A percentile compares a stretch with the other conserved stretches of the same genome.
These are phyloP conservation scores for Echeveria elegans DNA, from an alignment of 164 flowering plant genomes.

Conservation along the genomic window DNA sequence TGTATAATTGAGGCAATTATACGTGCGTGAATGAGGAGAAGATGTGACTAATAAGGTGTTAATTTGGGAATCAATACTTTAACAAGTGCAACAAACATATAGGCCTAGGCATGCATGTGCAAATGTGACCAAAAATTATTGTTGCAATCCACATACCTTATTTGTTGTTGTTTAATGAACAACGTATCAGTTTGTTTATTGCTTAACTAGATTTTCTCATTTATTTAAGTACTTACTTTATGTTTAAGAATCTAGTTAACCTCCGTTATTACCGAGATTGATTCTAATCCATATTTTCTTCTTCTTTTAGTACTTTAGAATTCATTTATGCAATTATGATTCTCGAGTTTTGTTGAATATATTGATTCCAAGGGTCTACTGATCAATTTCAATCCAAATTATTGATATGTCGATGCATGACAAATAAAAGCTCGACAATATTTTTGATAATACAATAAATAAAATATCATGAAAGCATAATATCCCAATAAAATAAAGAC, in stretches of 20 bases:
- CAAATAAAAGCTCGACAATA: too few species aligned
- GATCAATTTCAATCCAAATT: too few species aligned
- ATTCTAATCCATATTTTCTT: neutral
- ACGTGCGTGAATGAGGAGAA: neutral
- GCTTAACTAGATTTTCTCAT: neutral
- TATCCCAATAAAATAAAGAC: too few species aligned
- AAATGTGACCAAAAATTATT: neutral
- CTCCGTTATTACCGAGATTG: neutral
- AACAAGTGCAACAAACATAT: too few species aligned
- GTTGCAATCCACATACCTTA: neutral
- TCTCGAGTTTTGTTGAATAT: too few species aligned
- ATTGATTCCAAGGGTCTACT: too few species aligned
- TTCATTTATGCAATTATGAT: too few species aligned
- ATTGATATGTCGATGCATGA: too few species aligned
- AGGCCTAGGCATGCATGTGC: neutral
- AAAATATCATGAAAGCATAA: too few species aligned
- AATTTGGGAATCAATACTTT: neutral
- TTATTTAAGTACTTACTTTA: neutral
- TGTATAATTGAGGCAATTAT: neutral
- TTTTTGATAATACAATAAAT: too few species aligned
- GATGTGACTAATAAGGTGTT: neutral
- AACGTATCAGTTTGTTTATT: neutral
- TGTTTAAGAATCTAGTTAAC: neutral
- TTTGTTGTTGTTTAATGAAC: neutral
- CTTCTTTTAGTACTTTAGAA: too few species aligned